Base-by-base conservation (phyloP, 139 green algal genomes). In the Micromonas pusilla region DNA sequence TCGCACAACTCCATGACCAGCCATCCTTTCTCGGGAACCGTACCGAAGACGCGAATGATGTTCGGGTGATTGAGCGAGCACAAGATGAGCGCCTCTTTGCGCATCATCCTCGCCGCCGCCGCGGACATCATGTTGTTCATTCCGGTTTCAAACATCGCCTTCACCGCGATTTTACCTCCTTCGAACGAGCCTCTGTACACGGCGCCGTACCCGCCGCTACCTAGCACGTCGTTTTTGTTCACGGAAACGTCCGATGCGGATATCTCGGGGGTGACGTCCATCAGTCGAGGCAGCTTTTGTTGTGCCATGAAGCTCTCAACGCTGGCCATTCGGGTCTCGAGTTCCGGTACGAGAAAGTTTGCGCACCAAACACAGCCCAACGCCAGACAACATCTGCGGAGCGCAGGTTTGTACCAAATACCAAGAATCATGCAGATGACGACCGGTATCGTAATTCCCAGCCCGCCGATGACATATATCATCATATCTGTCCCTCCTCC, bases 111-210 rank as follows among this genome's bases (percentile, higher is more conserved):
- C n/a, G n/a, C n/a, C n/a, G n/a, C n/a, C n/a, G n/a, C n/a, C n/a
- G n/a, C n/a, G n/a, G n/a, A n/a, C n/a, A n/a, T n/a, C n/a, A n/a
- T n/a, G n/a, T n/a, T n/a, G n/a, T n/a, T n/a, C n/a, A n/a, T n/a
- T n/a, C n/a, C n/a, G n/a, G n/a, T n/a, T n/a, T n/a, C 23, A 28
- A 68, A 68, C 62, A 68, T 68, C 23, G 19, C 16, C 21, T 68
- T 68, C 19, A 68, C 21, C 23, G 62, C 62, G 19, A 68, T n/a
- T 25, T 25, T 5, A 28, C 6, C 21, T 16, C 23, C 28, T 28
- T 68, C 31, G 62, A 68, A 28, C 62, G 62, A 34, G 16, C 62
- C 62, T 68, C 31, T 68, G 62, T 33, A 68, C 62, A 68, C 62
- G 21, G 23, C 23, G 23, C 62, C 62, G 62, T 33, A 68, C 16